Evolutionary conservation across 192 early-diverging fungal species (phyloP), one percentile per base, ranked within the genome.

Genomic region (Backusella tarrabulga): DNA sequence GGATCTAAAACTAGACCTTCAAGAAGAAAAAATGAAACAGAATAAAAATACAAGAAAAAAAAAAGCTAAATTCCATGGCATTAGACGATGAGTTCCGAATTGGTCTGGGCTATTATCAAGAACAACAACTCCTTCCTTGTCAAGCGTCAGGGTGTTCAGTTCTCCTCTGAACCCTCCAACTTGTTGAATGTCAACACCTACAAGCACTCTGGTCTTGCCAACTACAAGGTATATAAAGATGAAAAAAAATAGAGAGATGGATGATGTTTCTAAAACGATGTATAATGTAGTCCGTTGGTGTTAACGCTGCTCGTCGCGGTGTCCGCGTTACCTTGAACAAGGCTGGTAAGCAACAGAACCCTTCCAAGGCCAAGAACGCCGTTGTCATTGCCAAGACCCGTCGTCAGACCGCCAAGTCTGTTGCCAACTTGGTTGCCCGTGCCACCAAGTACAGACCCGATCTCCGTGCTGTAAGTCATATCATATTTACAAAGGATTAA

Each of bases 191-290:
- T 85, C 78, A 90, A 96, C 90, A 87, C 92, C 63, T 91, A 86
- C 88, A 95, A 95, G 90, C 92, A 88, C 89, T 91, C 92, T 80
- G 92, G 92, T 71, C 67, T 95, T 82, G 92, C 92, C 72, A 90
- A 91, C 89, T 84, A 84, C 72, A 92, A 93, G 93, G 91, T 74
- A 50, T 68, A 63, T 34, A 78, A 17, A 32, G 1, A 36, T 19
- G 40, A 17, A 15, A 14, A 34, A 66, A 29, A n/a, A 67, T 4
- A 26, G 32, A 23, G 60, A 46, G 36, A 56, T 63, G 19, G 17
- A 68, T 17, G 6, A 35, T 17, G 36, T 77, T 54, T 34, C 7
- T 42, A 7, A 32, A 29, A 21, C 32, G 35, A n/a, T 60, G 4
- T 17, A 35, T 34, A 14, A 34, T 34, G n/a, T 81, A 95, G 93